Base-by-base conservation (phyloP, 257 asterid species). In the Solanum microdontum region DNA sequence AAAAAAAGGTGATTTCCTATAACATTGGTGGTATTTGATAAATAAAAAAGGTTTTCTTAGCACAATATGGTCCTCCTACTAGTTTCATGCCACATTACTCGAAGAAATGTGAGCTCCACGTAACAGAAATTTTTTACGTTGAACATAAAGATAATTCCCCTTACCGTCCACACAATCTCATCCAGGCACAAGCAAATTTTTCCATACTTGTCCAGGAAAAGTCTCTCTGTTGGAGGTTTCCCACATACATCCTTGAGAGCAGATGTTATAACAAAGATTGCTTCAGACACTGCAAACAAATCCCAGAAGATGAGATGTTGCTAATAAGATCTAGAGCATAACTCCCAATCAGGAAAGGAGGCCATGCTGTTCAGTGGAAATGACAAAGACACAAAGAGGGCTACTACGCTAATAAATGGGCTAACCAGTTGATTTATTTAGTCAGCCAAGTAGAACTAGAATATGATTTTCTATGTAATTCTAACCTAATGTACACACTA, bases 81-180 rank as follows among this genome's bases (percentile, higher is more conserved):
- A 77, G 84, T 4, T 77, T 77, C n/a, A 79, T 2, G 9, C 24
- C 24, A 14, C 79, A 72, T 3, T 72, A 70, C 13, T 7, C 1
- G 9, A 6, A 1, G 43, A 37, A 12, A 11, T 66, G 40, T 1
- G 12, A 26, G 37, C 19, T 37, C 34, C 43, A 24, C 2, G 11
- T 1, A 69, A 40, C 6, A 60, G 1, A 37, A 3, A 0, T 15
- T 26, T 32, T 84, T 64, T 2, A n/a, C n/a, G n/a, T n/a, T n/a
- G n/a, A n/a, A n/a, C n/a, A 58, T 30, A 69, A n/a, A n/a, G 86
- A 80, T 10, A 43, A 23, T 74, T 33, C 45, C 37, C 23, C 91
- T 91, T 62, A 96, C 99, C 98, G 94, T 93, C 97, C 99, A 95
- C 70, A 97, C 98, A 89, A 97, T 96, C 93, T 97, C 99, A 91